Conservation (phyloP, 805 yeast species). For the Yarrowia sp. region DNA sequence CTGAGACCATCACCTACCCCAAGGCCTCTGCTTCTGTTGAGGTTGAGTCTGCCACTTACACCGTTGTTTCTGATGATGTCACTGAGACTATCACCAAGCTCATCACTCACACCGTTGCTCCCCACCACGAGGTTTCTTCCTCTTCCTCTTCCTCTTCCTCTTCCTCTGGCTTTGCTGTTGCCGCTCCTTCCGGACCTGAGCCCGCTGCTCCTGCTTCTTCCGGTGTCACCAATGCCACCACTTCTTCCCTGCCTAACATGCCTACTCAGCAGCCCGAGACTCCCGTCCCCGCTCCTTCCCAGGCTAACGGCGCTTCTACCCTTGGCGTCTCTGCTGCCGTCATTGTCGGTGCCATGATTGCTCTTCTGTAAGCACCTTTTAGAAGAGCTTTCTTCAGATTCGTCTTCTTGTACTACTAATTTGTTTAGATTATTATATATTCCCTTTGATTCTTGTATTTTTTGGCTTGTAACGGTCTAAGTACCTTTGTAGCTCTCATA, state of each 20-base stretch:
- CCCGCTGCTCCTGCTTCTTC: not conserved
- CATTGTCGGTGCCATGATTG: conserved; percentile 1
- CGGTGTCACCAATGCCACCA: not conserved
- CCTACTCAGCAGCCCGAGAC: not conserved
- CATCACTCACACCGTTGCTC: too few relatives aligned
- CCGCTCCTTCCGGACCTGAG: not conserved
- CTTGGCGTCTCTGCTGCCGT: conserved; percentile 4
- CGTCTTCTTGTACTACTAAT: not conserved
- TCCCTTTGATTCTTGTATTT: not conserved
- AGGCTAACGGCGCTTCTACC: conserved; percentile 3
- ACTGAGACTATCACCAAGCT: not conserved
- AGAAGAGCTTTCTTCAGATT: not conserved
- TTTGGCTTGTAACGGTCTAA: too few relatives aligned
- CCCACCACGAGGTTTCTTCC: too few relatives aligned
- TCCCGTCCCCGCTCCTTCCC: not conserved
- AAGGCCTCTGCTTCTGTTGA: not conserved
- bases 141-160: too few relatives aligned
- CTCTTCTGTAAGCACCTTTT: not conserved
- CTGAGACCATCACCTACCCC: not conserved
- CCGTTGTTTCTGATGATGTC: not conserved
- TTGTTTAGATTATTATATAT: not conserved
- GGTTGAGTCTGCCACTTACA: not conserved
- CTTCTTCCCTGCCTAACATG: not conserved
- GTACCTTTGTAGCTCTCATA: too few relatives aligned
- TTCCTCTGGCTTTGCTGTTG: not conserved